These are phyloP conservation scores for Boletus patriciae DNA, from an alignment of 768 basidiomycete genomes.

Conservation along the genomic window DNA sequence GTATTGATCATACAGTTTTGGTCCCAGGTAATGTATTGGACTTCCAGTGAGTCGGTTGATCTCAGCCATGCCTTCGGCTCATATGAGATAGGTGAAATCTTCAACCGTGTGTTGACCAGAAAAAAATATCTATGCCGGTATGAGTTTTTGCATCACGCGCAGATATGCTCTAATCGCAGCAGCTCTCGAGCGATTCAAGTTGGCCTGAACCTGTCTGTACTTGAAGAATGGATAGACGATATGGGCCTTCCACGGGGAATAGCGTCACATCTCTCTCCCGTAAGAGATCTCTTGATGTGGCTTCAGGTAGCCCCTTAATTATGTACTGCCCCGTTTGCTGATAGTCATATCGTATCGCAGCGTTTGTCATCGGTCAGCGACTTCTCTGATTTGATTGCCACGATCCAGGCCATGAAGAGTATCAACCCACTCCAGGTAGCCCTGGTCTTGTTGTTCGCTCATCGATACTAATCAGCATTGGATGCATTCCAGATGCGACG, in stretches of 20 bases:
- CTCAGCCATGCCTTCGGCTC: constrained; percentile 1
- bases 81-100: constrained; percentile 63
- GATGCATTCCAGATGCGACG: constrained; percentile 69
- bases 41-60: constrained; percentile 68
- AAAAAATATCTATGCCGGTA: constrained; percentile 94
- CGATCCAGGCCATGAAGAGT: constrained; percentile 80
- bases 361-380: constrained; percentile 84
- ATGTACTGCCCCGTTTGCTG: constrained; percentile 1
- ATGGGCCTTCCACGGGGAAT: constrained; percentile 80
- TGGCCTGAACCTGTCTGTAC: constrained; percentile 74
- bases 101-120: constrained; percentile 83
- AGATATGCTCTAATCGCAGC: constrained; percentile 10
- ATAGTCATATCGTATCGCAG: constrained; percentile 37
- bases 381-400: constrained; percentile 85
- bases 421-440: constrained; percentile 90
- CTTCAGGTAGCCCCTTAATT: constrained; percentile 57
- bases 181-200: constrained; percentile 87
- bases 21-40: constrained; percentile 99
- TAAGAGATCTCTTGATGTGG: constrained; percentile 83
- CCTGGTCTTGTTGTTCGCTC: background rate
- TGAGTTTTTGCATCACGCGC: constrained; percentile 12
- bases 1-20: constrained; percentile 85
- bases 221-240: constrained; percentile 91
- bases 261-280: constrained; percentile 77
- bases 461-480: background rate